Conservation (phyloP, 176 grass and related monocot genomes). For the Luzula sylvatica region DNA sequence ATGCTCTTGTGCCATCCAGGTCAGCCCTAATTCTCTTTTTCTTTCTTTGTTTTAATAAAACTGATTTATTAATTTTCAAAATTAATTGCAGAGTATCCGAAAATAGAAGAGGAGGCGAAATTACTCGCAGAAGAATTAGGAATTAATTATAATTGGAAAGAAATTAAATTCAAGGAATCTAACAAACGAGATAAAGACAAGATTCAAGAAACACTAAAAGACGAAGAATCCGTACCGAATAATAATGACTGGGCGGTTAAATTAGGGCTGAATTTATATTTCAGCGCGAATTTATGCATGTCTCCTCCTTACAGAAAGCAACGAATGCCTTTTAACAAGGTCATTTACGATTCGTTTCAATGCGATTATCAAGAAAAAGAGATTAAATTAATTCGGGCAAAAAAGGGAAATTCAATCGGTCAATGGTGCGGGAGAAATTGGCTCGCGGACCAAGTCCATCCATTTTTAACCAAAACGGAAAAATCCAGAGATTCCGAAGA, state of each 20-base stretch:
- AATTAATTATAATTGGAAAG: slow-evolving; percentile 54
- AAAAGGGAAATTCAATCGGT: slow-evolving; percentile 54
- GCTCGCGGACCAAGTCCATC: slow-evolving; percentile 81
- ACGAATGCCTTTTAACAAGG: slow-evolving; percentile 60
- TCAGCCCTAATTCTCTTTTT: slow-evolving; percentile 21
- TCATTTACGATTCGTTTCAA: slow-evolving; percentile 81
- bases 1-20: slow-evolving; percentile 84
- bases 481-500: slow-evolving; percentile 31
- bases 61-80: slow-evolving; percentile 23
- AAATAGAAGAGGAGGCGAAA: slow-evolving; percentile 87
- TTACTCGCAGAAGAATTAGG: slow-evolving; percentile 54
- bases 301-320: slow-evolving; percentile 78
- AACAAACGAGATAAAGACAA: slow-evolving; percentile 42
- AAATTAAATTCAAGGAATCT: slow-evolving; percentile 57
- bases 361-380: slow-evolving; percentile 36
- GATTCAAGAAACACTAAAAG: slow-evolving; percentile 39
- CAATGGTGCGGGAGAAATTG: slow-evolving; percentile 90
- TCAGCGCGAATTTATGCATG: slow-evolving; percentile 81
- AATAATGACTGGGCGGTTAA: slow-evolving; percentile 90
- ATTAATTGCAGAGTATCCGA: slow-evolving; percentile 55
- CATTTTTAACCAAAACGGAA: slow-evolving; percentile 32
- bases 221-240: slow-evolving; percentile 72
- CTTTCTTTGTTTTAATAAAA: slow-evolving; percentile 19
- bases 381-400: slow-evolving; percentile 39
- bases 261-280: slow-evolving; percentile 89